phyloP scores from a whole-genome alignment of 2,329 filamentous ascomycete genomes.

The Fusarium fracticaudum region DNA sequence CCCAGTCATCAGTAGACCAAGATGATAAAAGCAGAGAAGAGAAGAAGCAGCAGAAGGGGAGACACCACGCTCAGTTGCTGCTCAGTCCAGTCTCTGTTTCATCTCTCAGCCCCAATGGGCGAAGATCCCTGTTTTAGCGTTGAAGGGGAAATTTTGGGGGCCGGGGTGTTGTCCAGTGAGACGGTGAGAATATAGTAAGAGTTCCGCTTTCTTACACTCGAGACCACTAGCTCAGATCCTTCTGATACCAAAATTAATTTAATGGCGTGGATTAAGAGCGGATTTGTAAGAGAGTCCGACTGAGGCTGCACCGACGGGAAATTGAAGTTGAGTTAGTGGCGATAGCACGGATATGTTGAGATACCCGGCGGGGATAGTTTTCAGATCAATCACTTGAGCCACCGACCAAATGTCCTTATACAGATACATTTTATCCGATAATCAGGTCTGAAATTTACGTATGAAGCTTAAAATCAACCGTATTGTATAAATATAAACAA shows the following conservation, averaged over 20 bases:
- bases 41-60: background rate
- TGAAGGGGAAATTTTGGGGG: constrained; percentile 9
- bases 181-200: background rate
- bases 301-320: background rate
- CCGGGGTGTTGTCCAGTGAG: constrained; percentile 15
- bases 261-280: background rate
- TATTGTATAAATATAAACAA: background rate
- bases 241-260: constrained; percentile 8
- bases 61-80: background rate
- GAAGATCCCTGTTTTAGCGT: constrained; percentile 24
- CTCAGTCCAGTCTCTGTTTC: constrained; percentile 6
- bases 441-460: no score
- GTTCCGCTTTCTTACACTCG: constrained; percentile 9
- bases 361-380: no score
- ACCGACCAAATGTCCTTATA: no score
- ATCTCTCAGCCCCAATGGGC: constrained; percentile 22
- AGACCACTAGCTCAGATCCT: constrained; percentile 12
- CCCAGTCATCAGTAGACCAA: background rate
- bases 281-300: background rate
- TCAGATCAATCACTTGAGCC: background rate
- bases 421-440: no score
- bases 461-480: background rate
- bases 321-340: constrained; percentile 6
- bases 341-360: background rate
- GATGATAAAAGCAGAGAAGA: background rate